phyloP scores from a whole-genome alignment of 805 yeast genomes.

The Sugiyamaella americana region DNA sequence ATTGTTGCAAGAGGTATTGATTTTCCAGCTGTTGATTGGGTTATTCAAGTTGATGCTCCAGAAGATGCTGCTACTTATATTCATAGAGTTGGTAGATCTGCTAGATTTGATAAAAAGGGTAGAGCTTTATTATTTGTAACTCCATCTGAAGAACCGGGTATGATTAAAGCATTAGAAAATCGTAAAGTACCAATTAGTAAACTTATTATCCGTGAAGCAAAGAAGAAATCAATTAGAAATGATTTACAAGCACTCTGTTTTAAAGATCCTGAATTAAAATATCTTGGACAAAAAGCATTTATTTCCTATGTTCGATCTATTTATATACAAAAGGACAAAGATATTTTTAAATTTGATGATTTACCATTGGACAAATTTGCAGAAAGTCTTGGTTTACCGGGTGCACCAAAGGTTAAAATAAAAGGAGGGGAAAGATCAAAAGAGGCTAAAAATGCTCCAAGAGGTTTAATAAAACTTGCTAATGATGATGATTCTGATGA shows the following conservation, averaged over 20 bases:
- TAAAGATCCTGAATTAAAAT: conserved; percentile 85
- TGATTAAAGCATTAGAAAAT: conserved; percentile 54
- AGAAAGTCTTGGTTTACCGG: conserved; percentile 81
- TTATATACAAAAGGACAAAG: conserved; percentile 80
- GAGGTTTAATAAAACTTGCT: conserved; percentile 54
- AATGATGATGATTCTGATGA: conserved; percentile 59
- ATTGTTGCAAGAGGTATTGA: conserved; percentile 90
- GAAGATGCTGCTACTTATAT: conserved; percentile 86
- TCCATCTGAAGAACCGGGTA: conserved; percentile 75
- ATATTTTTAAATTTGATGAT: conserved; percentile 69
- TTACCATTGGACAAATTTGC: conserved; percentile 83
- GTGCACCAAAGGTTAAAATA: conserved; percentile 89
- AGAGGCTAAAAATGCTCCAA: conserved; percentile 73
- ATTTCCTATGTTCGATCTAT: conserved; percentile 84
- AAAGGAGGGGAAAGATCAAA: conserved; percentile 47
- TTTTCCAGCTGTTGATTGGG: conserved; percentile 93
- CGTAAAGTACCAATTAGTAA: conserved; percentile 65
- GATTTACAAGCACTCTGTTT: conserved; percentile 88
- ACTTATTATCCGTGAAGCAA: conserved; percentile 68
- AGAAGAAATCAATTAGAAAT: conserved; percentile 63
- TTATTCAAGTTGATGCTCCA: conserved; percentile 86
- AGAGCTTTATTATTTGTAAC: conserved; percentile 75
- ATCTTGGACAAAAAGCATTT: conserved; percentile 92
- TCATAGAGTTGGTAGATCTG: conserved; percentile 86
- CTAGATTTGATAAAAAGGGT: conserved; percentile 80